Evolutionary conservation across 306 rosid genomes (phyloP).

Genomic region (Begonia peltatifolia): DNA sequence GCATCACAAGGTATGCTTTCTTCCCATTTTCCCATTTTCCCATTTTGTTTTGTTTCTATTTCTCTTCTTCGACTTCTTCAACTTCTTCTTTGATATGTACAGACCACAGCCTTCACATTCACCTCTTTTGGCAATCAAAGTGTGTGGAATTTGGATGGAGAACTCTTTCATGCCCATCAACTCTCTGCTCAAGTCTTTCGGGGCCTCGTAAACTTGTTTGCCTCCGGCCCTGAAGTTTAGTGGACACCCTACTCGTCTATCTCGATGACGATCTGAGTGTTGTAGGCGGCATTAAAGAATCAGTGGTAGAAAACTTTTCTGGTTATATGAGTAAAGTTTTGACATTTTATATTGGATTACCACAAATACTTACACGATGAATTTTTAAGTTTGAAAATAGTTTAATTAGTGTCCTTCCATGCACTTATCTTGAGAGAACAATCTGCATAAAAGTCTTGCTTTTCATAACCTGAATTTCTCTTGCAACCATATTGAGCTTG

Average conservation of each 20-base stretch:
- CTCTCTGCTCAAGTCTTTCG: conserved; percentile 83
- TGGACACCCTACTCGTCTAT: not conserved
- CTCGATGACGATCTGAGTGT: too few species aligned
- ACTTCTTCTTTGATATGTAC: conserved; percentile 4
- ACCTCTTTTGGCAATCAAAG: conserved; percentile 68
- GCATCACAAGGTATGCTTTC: conserved; percentile 63
- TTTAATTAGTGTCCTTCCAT: too few species aligned
- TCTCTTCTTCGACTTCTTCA: not conserved
- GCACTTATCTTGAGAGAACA: too few species aligned
- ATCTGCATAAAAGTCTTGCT: too few species aligned
- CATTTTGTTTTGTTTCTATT: not conserved
- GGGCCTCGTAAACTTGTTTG: conserved; percentile 75
- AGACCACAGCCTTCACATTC: conserved; percentile 75
- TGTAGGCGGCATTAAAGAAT: too few species aligned
- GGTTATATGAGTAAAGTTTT: too few species aligned
- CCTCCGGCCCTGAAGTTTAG: conserved; percentile 76
- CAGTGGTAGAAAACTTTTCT: too few species aligned
- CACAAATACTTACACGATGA: too few species aligned
- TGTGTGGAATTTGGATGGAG: conserved; percentile 88
- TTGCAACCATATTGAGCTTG: too few species aligned
- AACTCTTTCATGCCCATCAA: conserved; percentile 69
- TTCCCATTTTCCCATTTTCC: not conserved
- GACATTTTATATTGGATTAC: too few species aligned
- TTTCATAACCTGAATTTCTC: too few species aligned
- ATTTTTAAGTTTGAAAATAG: too few species aligned